Base-by-base conservation (phyloP, 352 stramenopile species). In the Phytophthora hibernalis region DNA sequence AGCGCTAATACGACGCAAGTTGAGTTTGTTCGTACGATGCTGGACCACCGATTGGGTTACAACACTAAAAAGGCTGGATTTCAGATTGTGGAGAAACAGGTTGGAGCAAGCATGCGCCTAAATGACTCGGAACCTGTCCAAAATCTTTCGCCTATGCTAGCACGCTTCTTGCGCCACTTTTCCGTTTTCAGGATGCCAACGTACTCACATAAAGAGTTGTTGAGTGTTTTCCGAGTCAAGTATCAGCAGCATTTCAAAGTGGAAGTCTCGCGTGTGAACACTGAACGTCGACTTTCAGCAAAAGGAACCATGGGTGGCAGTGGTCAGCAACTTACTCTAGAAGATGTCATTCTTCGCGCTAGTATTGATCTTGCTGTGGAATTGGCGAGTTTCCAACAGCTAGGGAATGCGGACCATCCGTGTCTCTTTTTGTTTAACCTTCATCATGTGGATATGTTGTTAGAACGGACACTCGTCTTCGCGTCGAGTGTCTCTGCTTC, bases 81-180 rank as follows among this genome's bases (percentile, higher is more conserved):
- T 28, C 22, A 66, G 12, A 35, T 43, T 5, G 20, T 89, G 2
- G 50, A 67, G 13, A 89, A 83, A 15, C 54, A 65, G 12, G 47
- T 91, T 54, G 83, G 77, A 8, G 79, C 65, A 15, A 63, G 61
- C 1, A 83, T 86, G 68, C 63, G 68, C 8, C 28, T 77, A 2
- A 59, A 71, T 16, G 50, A 62, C 18, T 15, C 16, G 12, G 30
- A 18, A 1, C 12, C 2, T 8, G 21, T 1, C 8, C 37, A 44
- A 11, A 44, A 42, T 1, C 5, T 68, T 0, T 21, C 70, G 0
- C 15, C 22, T 9, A 18, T 38, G 12, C 18, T 69, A 5, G 20
- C 48, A n/a, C 69, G 80, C 1, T 76, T 88, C 1, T 22, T 88
- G 28, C 74, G 80, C 1, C 80, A 91, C 40, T 91, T 89, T 60